Conservation (phyloP, 495 filamentous ascomycete species). For the Penicillium maclennaniae region DNA sequence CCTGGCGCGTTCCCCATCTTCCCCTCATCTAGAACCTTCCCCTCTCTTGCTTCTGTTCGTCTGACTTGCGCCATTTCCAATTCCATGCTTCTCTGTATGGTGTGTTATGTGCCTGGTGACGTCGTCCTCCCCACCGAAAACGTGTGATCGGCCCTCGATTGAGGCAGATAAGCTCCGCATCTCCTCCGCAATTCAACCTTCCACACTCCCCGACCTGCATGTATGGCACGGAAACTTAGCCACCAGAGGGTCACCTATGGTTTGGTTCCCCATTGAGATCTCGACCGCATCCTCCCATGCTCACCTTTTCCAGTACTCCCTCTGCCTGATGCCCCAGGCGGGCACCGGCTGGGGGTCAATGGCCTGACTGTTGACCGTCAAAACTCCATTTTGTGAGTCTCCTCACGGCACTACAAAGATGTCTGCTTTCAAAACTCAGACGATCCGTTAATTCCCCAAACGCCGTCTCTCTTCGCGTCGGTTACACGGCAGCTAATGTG, state of each 20-base stretch:
- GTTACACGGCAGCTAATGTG: constrained; percentile 22
- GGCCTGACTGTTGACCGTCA: constrained; percentile 82
- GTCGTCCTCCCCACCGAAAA: constrained; percentile 22
- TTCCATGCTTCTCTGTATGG: background rate
- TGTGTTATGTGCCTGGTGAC: constrained; percentile 12
- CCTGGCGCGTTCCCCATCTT: constrained; percentile 21
- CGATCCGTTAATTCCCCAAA: background rate
- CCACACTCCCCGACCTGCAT: constrained; percentile 25
- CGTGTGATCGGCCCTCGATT: constrained; percentile 30
- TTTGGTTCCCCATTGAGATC: constrained; percentile 17
- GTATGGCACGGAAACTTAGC: constrained; percentile 47
- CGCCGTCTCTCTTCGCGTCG: constrained; percentile 6
- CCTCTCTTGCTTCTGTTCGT: background rate
- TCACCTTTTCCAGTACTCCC: constrained; percentile 70
- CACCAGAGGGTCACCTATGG: constrained; percentile 51
- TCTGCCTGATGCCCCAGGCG: constrained; percentile 83
- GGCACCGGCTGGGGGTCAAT: constrained; percentile 91
- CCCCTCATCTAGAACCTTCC: constrained; percentile 17
- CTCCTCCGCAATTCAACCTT: constrained; percentile 36
- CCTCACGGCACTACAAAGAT: background rate
- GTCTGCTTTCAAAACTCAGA: background rate
- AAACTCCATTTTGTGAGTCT: constrained; percentile 78
- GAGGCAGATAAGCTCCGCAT: constrained; percentile 34
- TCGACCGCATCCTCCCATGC: constrained; percentile 13
- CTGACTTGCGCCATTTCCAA: background rate